phyloP scores from a whole-genome alignment of 2,329 filamentous ascomycete species.

The Beauveria australis region DNA sequence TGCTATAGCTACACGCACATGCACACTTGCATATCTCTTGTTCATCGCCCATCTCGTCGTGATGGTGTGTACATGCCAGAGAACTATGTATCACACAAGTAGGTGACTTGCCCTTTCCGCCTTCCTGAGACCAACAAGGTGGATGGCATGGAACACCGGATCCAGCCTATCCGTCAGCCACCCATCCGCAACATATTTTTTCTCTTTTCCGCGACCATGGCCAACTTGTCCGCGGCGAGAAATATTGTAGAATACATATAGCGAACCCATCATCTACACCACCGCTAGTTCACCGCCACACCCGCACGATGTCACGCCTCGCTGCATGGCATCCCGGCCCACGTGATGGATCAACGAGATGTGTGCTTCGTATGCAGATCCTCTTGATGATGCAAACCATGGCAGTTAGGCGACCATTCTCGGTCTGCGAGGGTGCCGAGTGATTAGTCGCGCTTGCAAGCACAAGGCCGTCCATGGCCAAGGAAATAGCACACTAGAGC shows the following conservation, averaged over 20 bases:
- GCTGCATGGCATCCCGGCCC: slow-evolving; percentile 6
- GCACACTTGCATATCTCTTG: slow-evolving; percentile 4
- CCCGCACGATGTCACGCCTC: background rate
- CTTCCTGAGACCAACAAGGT: slow-evolving; percentile 6
- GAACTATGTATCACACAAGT: background rate
- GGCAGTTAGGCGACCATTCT: background rate
- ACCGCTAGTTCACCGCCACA: background rate
- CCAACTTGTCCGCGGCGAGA: background rate
- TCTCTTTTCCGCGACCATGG: background rate
- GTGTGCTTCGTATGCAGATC: slow-evolving; percentile 6
- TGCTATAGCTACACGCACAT: slow-evolving; percentile 2
- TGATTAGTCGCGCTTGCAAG: background rate
- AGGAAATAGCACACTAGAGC: background rate
- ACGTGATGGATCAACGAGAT: slow-evolving; percentile 8
- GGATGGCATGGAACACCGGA: background rate
- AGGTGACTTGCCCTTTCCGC: background rate
- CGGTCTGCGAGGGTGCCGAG: background rate
- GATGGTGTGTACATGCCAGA: background rate
- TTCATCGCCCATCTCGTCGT: background rate
- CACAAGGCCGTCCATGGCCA: background rate
- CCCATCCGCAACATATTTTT: background rate
- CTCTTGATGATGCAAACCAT: background rate
- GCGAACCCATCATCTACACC: background rate
- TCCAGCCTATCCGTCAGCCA: background rate
- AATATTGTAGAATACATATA: background rate